Evolutionary conservation across 768 basidiomycete genomes (phyloP).

Genomic region (Cantharellus anzutake): DNA sequence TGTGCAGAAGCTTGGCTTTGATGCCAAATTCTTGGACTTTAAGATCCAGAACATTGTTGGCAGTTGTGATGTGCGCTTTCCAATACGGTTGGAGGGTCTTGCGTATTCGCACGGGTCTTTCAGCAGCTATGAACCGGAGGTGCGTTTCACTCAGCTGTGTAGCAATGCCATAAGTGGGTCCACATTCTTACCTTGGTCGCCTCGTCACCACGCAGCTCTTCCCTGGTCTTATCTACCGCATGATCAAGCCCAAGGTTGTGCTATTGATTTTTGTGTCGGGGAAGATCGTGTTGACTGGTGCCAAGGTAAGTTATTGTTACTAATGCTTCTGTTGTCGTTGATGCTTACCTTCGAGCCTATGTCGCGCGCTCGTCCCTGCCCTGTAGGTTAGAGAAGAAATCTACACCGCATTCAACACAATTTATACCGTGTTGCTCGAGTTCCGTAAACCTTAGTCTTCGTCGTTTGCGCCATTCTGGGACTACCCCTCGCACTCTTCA

Average conservation of each 20-base stretch:
- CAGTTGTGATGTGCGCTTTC: slow-evolving; percentile 96
- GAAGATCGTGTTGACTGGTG: slow-evolving; percentile 96
- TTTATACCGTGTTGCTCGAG: slow-evolving; percentile 94
- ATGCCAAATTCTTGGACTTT: slow-evolving; percentile 98
- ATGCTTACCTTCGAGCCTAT: slow-evolving; percentile 17
- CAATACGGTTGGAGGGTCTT: slow-evolving; percentile 90
- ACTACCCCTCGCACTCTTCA: background rate
- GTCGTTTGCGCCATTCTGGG: background rate
- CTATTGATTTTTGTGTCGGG: slow-evolving; percentile 97
- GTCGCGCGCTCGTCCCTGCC: slow-evolving; percentile 16
- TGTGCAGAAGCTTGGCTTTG: slow-evolving; percentile 98
- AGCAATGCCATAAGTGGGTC: background rate
- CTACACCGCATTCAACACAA: slow-evolving; percentile 98
- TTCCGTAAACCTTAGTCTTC: slow-evolving; percentile 53
- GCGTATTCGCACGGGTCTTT: slow-evolving; percentile 97
- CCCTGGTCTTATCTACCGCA: slow-evolving; percentile 97
- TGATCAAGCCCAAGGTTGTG: slow-evolving; percentile 99
- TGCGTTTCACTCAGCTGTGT: slow-evolving; percentile 20
- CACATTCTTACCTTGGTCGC: background rate
- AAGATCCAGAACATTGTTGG: slow-evolving; percentile 99
- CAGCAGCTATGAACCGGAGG: slow-evolving; percentile 95
- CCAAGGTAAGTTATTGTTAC: slow-evolving; percentile 56
- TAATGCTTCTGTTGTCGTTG: slow-evolving; percentile 21
- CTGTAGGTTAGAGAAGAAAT: slow-evolving; percentile 91
- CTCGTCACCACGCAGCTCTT: slow-evolving; percentile 44